Base-by-base conservation (phyloP, 2,329 filamentous ascomycete genomes). In the Colletotrichum agaves region DNA sequence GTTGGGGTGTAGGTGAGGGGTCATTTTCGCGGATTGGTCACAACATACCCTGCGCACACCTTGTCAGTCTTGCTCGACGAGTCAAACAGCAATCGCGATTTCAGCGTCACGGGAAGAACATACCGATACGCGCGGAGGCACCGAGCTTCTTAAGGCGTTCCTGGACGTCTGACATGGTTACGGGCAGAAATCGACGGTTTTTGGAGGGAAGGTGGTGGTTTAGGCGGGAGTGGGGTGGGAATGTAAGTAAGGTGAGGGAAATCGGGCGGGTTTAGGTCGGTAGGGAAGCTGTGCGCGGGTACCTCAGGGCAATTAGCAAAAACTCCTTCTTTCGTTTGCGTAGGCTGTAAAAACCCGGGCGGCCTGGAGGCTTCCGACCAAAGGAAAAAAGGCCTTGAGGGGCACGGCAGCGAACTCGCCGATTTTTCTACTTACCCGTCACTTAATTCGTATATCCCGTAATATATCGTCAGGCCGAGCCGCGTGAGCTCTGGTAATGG, bases 41-140 rank as follows among this genome's bases (percentile, higher is more conserved):
- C 70, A 53, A 76, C 79, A 75, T 81, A 82, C 80, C 80, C 80
- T 81, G 69, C 49, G 53, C 53, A 52, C 58, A 50, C 21, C 64
- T 50, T 43, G 35, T 61, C 39, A 72, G 61, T 69, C 50, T 62
- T 65, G 55, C 62, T 66, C 69, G 10, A 17, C 46, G 58, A 61
- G 58, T 61, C 46, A 52, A 52, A 49, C 57, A 39, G 17, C 57
- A 12, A 15, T 35, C 27, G 19, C 12, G 3, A 53, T 37, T 47
- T 23, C 31, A 17, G 35, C n/a, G n/a, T 19, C 10, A 15, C 3
- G 21, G n/a, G n/a, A 6, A 2, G 33, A 23, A 58, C n/a, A 27
- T 88, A 93, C 91, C 91, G 83, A 90, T 93, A 80, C 84, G 83
- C 76, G 84, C 83, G 72, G 77, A 77, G 70, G 79, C 80, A 78